Evolutionary conservation across 176 grass and related monocot species (phyloP).

Genomic region (Juncus effusus): DNA sequence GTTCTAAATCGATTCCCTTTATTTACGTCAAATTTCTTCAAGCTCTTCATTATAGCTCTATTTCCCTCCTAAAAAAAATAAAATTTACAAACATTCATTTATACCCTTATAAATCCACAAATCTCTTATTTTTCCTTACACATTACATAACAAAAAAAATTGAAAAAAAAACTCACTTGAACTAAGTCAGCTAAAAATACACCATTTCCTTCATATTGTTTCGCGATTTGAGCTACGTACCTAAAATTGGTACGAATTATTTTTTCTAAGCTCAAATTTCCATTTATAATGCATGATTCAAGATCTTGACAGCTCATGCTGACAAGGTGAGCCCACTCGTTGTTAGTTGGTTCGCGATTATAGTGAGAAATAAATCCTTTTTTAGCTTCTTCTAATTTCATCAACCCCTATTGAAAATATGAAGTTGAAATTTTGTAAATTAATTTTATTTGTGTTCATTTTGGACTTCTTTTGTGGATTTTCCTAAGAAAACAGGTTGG

Average conservation of each 20-base stretch:
- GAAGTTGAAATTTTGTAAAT: too few species aligned
- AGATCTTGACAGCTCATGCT: not conserved
- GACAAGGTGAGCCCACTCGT: constrained; percentile 8
- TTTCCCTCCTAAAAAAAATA: constrained; percentile 94
- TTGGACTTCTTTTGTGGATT: too few species aligned
- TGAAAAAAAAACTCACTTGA: constrained; percentile 12
- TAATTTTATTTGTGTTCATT: too few species aligned
- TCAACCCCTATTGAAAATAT: too few species aligned
- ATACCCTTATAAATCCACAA: not conserved
- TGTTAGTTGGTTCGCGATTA: constrained; percentile 13
- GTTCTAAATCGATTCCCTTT: constrained; percentile 74
- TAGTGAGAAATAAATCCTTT: constrained; percentile 12
- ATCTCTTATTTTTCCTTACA: not conserved
- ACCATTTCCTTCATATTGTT: constrained; percentile 13
- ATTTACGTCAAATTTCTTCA: constrained; percentile 83
- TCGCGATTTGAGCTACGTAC: constrained; percentile 20
- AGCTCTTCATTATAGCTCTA: constrained; percentile 74
- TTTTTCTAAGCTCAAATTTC: constrained; percentile 25
- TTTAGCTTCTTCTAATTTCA: constrained; percentile 18
- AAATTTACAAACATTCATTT: constrained; percentile 10
- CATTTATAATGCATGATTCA: constrained; percentile 12
- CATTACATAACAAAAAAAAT: constrained; percentile 6
- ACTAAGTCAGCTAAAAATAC: constrained; percentile 17
- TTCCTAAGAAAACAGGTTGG: too few species aligned
- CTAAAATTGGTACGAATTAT: constrained; percentile 24